Conservation (phyloP, 2,329 filamentous ascomycete species). For the Dactylella cylindrospora region DNA sequence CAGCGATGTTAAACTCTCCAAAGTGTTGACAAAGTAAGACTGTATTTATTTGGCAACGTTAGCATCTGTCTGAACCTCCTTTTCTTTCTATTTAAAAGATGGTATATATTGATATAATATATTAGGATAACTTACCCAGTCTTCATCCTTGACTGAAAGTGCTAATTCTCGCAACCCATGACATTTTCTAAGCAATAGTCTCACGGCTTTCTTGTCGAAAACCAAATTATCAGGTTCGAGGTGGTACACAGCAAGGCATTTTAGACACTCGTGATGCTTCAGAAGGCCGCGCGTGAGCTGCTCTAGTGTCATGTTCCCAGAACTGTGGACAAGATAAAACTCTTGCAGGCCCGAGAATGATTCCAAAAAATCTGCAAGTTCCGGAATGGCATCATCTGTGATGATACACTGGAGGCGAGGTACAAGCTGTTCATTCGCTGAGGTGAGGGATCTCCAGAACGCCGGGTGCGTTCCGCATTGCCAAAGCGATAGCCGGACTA, state of each 20-base stretch:
- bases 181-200: conserved; percentile 30
- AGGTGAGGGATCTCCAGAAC: conserved; percentile 41
- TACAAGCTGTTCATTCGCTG: conserved; percentile 33
- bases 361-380: conserved; percentile 42
- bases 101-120: not conserved
- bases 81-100: not conserved
- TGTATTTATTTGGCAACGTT: not conserved
- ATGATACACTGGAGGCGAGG: conserved; percentile 42
- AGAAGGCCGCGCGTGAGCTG: conserved; percentile 32
- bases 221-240: conserved; percentile 36
- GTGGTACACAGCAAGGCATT: conserved; percentile 42
- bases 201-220: conserved; percentile 40
- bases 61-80: not conserved
- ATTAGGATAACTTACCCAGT: conserved; percentile 24
- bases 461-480: conserved; percentile 41
- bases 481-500: conserved; percentile 40
- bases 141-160: conserved; percentile 41
- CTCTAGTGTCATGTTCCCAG: conserved; percentile 43
- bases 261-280: conserved; percentile 41
- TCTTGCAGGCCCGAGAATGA: conserved; percentile 41
- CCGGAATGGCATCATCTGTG: conserved; percentile 43
- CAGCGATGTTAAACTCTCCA: conserved; percentile 41
- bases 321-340: conserved; percentile 43
- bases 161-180: conserved; percentile 34
- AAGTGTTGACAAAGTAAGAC: conserved; percentile 43